phyloP scores from a whole-genome alignment of 345 rosid genomes.

The Alliaria petiolata region DNA sequence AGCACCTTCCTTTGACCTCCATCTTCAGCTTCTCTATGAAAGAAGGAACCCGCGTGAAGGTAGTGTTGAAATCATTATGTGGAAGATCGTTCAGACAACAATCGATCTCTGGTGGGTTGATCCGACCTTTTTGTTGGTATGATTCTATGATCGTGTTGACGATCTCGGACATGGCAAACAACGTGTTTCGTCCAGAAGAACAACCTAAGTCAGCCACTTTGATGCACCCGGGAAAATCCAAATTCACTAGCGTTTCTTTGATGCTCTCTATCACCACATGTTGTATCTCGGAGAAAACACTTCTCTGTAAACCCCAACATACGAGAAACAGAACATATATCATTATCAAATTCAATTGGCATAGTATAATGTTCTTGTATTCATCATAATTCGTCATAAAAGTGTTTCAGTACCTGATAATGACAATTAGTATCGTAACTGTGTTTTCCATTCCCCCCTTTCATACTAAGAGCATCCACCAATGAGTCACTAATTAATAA shows the following conservation, averaged over 20 bases:
- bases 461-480: not conserved
- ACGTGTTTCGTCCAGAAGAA: conserved; percentile 40
- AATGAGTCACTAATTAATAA: not conserved
- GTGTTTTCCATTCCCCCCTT: not conserved
- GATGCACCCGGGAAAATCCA: not conserved
- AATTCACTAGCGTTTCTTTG: not conserved
- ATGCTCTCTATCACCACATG: conserved; percentile 27
- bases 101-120: conserved; percentile 20
- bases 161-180: conserved; percentile 10
- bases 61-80: conserved; percentile 38
- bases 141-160: conserved; percentile 1
- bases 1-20: too few relatives aligned
- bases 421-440: not conserved
- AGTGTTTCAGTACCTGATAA: not conserved
- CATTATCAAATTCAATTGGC: not conserved
- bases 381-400: not conserved
- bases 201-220: conserved; percentile 42
- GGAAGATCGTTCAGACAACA: conserved; percentile 43
- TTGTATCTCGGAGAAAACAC: not conserved
- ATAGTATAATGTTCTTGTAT: not conserved
- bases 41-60: too few relatives aligned
- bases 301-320: not conserved
- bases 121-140: not conserved
- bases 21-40: too few relatives aligned
- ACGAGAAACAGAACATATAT: not conserved